Percentiles rank a stretch among this genome's conserved stretches.
These are phyloP conservation scores for Ceratocystis papillata DNA, from an alignment of 2,329 filamentous ascomycete genomes.

Conservation along the genomic window DNA sequence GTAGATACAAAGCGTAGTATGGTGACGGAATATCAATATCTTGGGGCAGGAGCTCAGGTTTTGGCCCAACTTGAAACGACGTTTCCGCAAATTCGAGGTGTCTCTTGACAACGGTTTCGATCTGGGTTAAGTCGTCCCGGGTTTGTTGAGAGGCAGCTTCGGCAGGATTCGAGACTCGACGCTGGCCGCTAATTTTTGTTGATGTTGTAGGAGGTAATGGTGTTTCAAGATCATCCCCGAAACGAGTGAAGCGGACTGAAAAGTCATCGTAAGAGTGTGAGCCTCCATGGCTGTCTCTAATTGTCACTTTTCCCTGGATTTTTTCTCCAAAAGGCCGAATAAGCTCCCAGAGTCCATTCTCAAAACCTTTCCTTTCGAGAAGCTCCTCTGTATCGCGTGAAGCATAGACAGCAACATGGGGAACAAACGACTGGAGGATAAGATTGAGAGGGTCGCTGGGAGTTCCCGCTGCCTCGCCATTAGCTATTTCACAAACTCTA, in stretches of 20 bases:
- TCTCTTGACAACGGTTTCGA: constrained; percentile 69
- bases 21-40: constrained; percentile 51
- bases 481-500: constrained; percentile 30
- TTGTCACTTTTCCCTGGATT: constrained; percentile 75
- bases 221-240: constrained; percentile 49
- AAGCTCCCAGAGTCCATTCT: constrained; percentile 70
- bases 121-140: constrained; percentile 42
- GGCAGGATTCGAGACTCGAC: constrained; percentile 18
- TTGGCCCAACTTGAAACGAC: constrained; percentile 33
- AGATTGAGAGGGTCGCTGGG: constrained; percentile 50
- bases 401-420: constrained; percentile 77
- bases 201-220: constrained; percentile 35
- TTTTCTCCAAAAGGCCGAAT: constrained; percentile 84
- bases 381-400: constrained; percentile 77
- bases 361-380: constrained; percentile 71
- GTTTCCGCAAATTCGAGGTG: constrained; percentile 68
- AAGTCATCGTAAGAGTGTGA: constrained; percentile 82
- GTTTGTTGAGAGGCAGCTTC: constrained; percentile 22
- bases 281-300: constrained; percentile 79
- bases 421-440: constrained; percentile 76
- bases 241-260: constrained; percentile 69
- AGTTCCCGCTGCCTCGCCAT: constrained; percentile 35
- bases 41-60: constrained; percentile 32
- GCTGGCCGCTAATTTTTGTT: constrained; percentile 16
- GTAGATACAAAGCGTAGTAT: constrained; percentile 76